Evolutionary conservation across 106 monocot species (phyloP), one percentile per base, ranked within the genome.

Genomic region (Dendrobium huoshanense): DNA sequence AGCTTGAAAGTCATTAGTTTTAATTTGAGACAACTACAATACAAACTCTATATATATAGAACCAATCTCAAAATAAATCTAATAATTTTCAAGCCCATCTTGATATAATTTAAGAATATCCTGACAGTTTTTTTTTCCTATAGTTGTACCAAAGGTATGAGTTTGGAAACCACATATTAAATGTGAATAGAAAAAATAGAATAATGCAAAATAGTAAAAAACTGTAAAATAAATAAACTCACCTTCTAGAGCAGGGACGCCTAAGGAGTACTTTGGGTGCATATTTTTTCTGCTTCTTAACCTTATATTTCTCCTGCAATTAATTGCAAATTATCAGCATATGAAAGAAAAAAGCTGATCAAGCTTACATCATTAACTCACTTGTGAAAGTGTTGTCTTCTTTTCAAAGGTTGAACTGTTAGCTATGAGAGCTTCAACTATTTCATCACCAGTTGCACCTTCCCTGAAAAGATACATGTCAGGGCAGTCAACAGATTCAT

Each of bases 281-380:
- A 88, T 95, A 93, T 89, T 99, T 99, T 80, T 99, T 99, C 59
- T 99, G 99, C 78, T 99, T 99, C 78, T 87, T 93, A 27, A 90
- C 77, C 78, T 83, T 99, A 83, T 99, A 99, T 83, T 99, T 99
- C 84, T 95, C 99, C 99, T 99, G 85, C 41, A 82, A 24, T 84
- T 74, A 48, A 76, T 49, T 17, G 17, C 0, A 24, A 9, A 84
- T 78, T 48, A 90, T 68, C 29, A 81, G 6, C 3, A 61, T 72
- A 61, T n/a, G 68, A 42, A 67, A 41, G 17, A 44, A 76, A 49
- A 25, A 76, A 25, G 49, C 9, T 9, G 2, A 7, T 31, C 22
- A 48, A 15, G 76, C 4, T 25, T 49, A 41, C 6, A 4, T 16
- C 76, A 44, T 29, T 37, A 4, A 87, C 84, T 78, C 65, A 95